phyloP scores from a whole-genome alignment of 441 rosid genomes.

The Raphanus hybrid region DNA sequence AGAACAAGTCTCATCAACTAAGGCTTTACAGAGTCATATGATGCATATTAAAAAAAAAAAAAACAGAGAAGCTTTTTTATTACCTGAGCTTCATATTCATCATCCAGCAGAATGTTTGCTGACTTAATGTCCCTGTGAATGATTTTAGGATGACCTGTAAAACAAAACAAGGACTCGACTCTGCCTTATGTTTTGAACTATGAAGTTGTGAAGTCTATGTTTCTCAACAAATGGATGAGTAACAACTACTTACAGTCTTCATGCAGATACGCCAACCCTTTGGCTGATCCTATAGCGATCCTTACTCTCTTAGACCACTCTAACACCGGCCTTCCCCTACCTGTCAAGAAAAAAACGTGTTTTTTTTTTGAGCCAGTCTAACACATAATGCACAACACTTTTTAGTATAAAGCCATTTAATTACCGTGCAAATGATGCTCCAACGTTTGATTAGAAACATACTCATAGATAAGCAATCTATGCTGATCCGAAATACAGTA shows the following conservation, averaged over 20 bases:
- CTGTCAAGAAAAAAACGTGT: constrained; percentile 43
- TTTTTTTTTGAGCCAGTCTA: constrained; percentile 9
- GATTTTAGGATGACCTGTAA: constrained; percentile 68
- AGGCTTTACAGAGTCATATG: constrained; percentile 5
- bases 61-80: too few species aligned
- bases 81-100: too few species aligned
- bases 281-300: constrained; percentile 86
- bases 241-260: constrained; percentile 74
- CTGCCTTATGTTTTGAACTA: not conserved
- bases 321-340: constrained; percentile 54
- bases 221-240: not conserved
- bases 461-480: constrained; percentile 83
- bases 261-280: constrained; percentile 91
- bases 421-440: constrained; percentile 83
- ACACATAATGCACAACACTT: not conserved
- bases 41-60: constrained; percentile 3
- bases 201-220: not conserved
- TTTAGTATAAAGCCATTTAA: too few species aligned
- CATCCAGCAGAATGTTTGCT: too few species aligned
- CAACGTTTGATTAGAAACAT: constrained; percentile 76
- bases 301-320: constrained; percentile 81
- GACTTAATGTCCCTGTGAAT: constrained; percentile 73
- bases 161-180: not conserved
- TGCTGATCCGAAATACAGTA: constrained; percentile 67
- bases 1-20: constrained; percentile 1